phyloP scores from a whole-genome alignment of 805 yeast genomes.

The Candida ulmi region DNA sequence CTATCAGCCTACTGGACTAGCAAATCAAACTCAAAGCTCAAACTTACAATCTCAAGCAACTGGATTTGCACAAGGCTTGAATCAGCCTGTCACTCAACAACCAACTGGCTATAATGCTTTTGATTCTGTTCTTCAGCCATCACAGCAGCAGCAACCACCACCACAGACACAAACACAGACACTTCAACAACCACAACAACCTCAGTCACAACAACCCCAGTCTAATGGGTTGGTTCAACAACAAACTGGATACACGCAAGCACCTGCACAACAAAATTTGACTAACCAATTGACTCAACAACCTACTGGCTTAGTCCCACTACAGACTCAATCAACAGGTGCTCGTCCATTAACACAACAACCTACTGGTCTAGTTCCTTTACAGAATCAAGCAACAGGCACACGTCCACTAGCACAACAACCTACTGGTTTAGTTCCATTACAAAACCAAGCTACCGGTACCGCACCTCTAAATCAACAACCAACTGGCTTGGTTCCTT shows the following conservation, averaged over 20 bases:
- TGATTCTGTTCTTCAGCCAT: not conserved
- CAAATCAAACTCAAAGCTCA: not conserved
- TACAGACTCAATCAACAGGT: slow-evolving; percentile 8
- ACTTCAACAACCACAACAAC: too few relatives aligned
- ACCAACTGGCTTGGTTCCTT: slow-evolving; percentile 11
- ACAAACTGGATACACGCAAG: slow-evolving; percentile 26
- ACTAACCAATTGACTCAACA: slow-evolving; percentile 4
- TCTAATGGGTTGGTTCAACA: slow-evolving; percentile 19
- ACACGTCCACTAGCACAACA: slow-evolving; percentile 1
- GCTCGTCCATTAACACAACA: slow-evolving; percentile 39
- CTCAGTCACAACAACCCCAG: too few relatives aligned
- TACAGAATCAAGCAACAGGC: slow-evolving; percentile 20
- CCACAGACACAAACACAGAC: too few relatives aligned
- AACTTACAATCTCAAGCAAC: slow-evolving; percentile 1
- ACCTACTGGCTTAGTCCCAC: slow-evolving; percentile 3
- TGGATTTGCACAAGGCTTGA: too few relatives aligned
- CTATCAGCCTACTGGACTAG: slow-evolving; percentile 7
- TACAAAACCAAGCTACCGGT: slow-evolving; percentile 14
- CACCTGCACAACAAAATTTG: slow-evolving; percentile 25
- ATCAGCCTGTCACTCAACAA: slow-evolving; percentile 2
- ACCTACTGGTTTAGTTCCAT: slow-evolving; percentile 18
- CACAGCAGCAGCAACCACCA: not conserved
- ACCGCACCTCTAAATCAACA: slow-evolving; percentile 1
- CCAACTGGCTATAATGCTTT: slow-evolving; percentile 6
- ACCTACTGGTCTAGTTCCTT: slow-evolving; percentile 60